Evolutionary conservation across 352 stramenopile genomes (phyloP).

Genomic region (Proteromonas lacertae): DNA sequence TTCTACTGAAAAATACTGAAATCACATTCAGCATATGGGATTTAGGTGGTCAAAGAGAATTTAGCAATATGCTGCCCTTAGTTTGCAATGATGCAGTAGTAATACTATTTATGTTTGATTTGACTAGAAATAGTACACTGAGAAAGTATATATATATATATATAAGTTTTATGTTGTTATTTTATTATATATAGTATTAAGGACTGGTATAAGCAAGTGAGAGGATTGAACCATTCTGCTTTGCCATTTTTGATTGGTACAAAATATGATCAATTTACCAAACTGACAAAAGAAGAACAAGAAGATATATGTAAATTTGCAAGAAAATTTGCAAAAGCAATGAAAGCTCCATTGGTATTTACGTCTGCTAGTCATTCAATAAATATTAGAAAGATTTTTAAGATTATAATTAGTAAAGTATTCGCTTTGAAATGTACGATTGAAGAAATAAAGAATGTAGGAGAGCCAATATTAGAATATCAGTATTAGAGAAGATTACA

Average conservation of each 20-base stretch:
- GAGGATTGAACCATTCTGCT: conserved; percentile 17
- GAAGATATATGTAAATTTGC: conserved; percentile 65
- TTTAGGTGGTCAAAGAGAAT: conserved; percentile 52
- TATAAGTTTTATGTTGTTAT: too few species aligned
- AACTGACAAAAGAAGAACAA: conserved; percentile 43
- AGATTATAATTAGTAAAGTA: conserved; percentile 59
- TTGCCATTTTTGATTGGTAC: conserved; percentile 63
- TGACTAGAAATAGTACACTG: too few species aligned
- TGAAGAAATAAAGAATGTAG: conserved; percentile 48
- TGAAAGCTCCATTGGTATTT: conserved; percentile 69
- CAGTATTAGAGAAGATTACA: too few species aligned
- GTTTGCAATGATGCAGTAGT: conserved; percentile 64
- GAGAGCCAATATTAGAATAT: conserved; percentile 55
- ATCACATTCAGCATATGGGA: conserved; percentile 81
- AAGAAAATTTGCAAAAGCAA: conserved; percentile 61
- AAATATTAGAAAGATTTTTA: conserved; percentile 77
- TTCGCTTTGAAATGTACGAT: conserved; percentile 67
- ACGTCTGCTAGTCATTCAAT: conserved; percentile 60
- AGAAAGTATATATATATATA: too few species aligned
- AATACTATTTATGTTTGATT: conserved; percentile 76
- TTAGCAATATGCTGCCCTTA: conserved; percentile 64
- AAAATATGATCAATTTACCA: conserved; percentile 68
- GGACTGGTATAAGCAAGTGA: conserved; percentile 31
- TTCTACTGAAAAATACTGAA: conserved; percentile 57
- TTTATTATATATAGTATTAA: conserved; percentile 34